phyloP scores from a whole-genome alignment of 371 early-diverging fungal genomes.

The Circinella umbellata region DNA sequence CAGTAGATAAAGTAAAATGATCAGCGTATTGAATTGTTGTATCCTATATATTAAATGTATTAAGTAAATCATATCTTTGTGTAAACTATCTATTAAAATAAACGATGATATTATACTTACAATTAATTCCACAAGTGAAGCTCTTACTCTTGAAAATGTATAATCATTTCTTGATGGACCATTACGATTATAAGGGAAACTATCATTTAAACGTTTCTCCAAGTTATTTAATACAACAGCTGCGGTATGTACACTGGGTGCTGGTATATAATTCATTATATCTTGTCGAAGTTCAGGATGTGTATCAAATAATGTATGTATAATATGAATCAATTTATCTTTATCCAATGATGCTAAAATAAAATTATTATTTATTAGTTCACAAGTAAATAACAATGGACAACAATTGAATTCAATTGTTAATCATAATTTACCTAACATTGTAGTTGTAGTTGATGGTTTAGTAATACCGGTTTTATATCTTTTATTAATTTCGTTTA shows the following conservation, averaged over 20 bases:
- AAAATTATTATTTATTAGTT: too few relatives aligned
- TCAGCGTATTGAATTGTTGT: slow-evolving; percentile 82
- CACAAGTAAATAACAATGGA: too few relatives aligned
- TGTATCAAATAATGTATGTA: slow-evolving; percentile 70
- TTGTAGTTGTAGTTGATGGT: slow-evolving; percentile 29
- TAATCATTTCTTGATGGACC: slow-evolving; percentile 88
- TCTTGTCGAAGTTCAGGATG: slow-evolving; percentile 77
- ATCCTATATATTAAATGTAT: slow-evolving; percentile 42
- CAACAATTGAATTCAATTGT: too few relatives aligned
- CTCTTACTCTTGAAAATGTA: slow-evolving; percentile 86
- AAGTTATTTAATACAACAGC: slow-evolving; percentile 66
- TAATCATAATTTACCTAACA: slow-evolving; percentile 32
- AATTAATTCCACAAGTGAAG: slow-evolving; percentile 72
- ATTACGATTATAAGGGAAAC: slow-evolving; percentile 85
- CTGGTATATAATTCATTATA: slow-evolving; percentile 80
- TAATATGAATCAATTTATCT: slow-evolving; percentile 73
- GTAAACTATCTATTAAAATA: too few relatives aligned
- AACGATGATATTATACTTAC: slow-evolving; percentile 37
- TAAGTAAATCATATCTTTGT: too few relatives aligned
- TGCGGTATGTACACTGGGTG: slow-evolving; percentile 86
- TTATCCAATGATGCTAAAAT: slow-evolving; percentile 68
- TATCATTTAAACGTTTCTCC: slow-evolving; percentile 72
- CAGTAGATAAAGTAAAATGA: slow-evolving; percentile 79
- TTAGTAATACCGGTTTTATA: slow-evolving; percentile 33
- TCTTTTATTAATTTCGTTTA: slow-evolving; percentile 26